Base-by-base conservation (phyloP, 371 early-diverging fungal genomes). In the Aphelidium insulamus region DNA sequence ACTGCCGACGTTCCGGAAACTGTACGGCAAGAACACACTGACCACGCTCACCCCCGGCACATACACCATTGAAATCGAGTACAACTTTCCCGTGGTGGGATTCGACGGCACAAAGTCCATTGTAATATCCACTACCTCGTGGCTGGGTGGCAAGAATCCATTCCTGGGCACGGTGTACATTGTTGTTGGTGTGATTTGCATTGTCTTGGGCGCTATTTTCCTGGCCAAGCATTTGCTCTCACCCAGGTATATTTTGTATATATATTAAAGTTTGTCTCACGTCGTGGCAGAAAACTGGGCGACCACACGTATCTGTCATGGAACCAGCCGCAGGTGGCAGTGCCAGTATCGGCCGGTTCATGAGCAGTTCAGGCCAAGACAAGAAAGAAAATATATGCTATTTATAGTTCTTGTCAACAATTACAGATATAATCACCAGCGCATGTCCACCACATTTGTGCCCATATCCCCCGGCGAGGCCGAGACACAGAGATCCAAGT, bases 81-180 rank as follows among this genome's bases (percentile, higher is more conserved):
- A n/a, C n/a, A n/a, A n/a, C n/a, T n/a, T n/a, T n/a, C n/a, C n/a
- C n/a, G n/a, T n/a, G n/a, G n/a, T n/a, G n/a, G n/a, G n/a, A n/a
- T 92, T 74, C 51, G 74, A 74, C 27, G 94, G 92, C 23, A 77
- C 77, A 10, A 95, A 95, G 50, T 75, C 83, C 27, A 42, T 95
- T 19, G 87, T 92, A 19, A 53, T 92, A 20, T 77, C 85, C 1
- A 81, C 86, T 8, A 75, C 75, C 5, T 83, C 90, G 26, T 69
- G 81, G 19, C 58, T 95, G 39, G 95, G 95, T 32, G 91, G 91
- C 2, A 71, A 82, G 36, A 95, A 91, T 50, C 76, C 88, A 1
- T 88, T 83, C 59, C 51, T 95, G 21, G 97, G 92, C 9, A 67
- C 74, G 31, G 82, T 90, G 0, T 95, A 91, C 55, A 66, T 94